phyloP scores from a whole-genome alignment of 192 early-diverging fungal species.

The Phycomyces blakesleeanus region DNA sequence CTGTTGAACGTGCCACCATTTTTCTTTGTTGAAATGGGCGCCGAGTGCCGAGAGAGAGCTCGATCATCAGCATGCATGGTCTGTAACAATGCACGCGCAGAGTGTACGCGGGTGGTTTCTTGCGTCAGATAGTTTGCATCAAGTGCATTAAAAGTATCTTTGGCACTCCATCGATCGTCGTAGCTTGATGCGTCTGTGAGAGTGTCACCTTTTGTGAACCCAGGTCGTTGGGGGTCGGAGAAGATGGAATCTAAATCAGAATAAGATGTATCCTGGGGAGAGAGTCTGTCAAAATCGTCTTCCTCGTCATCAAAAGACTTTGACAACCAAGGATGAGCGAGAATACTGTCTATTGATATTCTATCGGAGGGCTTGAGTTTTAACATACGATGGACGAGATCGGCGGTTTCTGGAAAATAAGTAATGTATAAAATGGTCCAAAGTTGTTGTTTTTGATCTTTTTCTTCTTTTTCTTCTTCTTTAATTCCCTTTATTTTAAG shows the following conservation, averaged over 20 bases:
- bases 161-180: not conserved
- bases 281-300: conserved; percentile 20
- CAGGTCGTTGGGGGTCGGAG: not conserved
- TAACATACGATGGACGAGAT: conserved; percentile 64
- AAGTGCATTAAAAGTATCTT: no score
- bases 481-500: no score
- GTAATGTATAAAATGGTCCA: not conserved
- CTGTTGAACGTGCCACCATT: not conserved
- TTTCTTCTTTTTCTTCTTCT: no score
- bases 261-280: conserved; percentile 1
- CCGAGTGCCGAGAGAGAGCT: not conserved
- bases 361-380: conserved; percentile 61
- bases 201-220: conserved; percentile 25
- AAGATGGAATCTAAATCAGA: conserved; percentile 11
- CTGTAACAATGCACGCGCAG: no score
- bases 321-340: conserved; percentile 60
- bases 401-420: conserved; percentile 42
- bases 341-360: conserved; percentile 56
- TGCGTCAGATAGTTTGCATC: no score
- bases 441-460: no score
- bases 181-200: conserved; percentile 12
- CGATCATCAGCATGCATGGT: no score
- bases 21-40: not conserved
- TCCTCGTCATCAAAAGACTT: conserved; percentile 22
- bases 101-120: no score